Conservation (phyloP, 345 rosid species). For the Barbarea vulgaris region DNA sequence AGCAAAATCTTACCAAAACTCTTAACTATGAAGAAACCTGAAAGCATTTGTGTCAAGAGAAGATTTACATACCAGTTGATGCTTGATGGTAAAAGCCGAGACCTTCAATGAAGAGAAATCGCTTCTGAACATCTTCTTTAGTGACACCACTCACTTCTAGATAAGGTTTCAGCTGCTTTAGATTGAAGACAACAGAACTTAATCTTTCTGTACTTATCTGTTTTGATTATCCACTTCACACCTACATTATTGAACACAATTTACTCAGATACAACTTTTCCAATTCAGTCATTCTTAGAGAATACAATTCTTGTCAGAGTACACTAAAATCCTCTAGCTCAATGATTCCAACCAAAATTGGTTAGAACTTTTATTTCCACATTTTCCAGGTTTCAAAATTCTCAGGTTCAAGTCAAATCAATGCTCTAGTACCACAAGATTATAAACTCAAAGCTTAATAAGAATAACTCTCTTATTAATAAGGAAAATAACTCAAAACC, state of each 20-base stretch:
- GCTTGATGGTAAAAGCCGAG: slow-evolving; percentile 74
- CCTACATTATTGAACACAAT: slow-evolving; percentile 41
- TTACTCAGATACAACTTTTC: background rate
- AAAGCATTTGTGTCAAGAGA: too few species aligned
- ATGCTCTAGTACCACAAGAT: too few species aligned
- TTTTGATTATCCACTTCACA: slow-evolving; percentile 88
- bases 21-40: background rate
- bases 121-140: slow-evolving; percentile 69
- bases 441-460: too few species aligned
- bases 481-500: too few species aligned
- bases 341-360: background rate
- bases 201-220: slow-evolving; percentile 79
- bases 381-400: background rate
- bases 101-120: slow-evolving; percentile 87
- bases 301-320: background rate
- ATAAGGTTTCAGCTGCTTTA: slow-evolving; percentile 82
- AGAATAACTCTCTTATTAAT: too few species aligned
- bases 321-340: too few species aligned
- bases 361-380: background rate
- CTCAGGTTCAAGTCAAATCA: too few species aligned
- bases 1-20: background rate
- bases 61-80: slow-evolving; percentile 72
- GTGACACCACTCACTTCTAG: slow-evolving; percentile 71
- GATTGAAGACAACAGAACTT: slow-evolving; percentile 96
- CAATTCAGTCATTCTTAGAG: background rate